Conservation (phyloP, 2,329 filamentous ascomycete species). For the Berkeleyomyces rouxiae region DNA sequence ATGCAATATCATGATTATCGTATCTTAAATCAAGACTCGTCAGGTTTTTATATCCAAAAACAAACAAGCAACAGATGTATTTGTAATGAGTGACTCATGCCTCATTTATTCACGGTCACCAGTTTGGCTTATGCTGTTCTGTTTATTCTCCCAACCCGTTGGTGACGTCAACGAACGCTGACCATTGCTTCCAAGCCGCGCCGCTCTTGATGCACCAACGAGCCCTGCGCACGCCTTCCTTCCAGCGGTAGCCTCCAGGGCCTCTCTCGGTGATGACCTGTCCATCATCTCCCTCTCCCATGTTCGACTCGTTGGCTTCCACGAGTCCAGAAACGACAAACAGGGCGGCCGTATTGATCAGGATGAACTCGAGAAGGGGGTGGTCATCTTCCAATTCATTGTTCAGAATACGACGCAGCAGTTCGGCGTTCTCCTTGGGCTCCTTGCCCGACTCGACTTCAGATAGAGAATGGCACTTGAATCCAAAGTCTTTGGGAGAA, state of each 20-base stretch:
- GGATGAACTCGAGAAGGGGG: conserved; percentile 80
- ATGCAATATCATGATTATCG: background rate
- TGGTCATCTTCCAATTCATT: conserved; percentile 59
- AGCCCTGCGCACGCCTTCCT: conserved; percentile 77
- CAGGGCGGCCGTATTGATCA: conserved; percentile 83
- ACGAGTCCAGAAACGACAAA: conserved; percentile 76
- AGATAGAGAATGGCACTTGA: conserved; percentile 54
- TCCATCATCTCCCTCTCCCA: conserved; percentile 68
- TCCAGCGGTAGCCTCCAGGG: conserved; percentile 79
- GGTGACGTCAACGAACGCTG: conserved; percentile 67
- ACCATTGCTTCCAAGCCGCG: conserved; percentile 68
- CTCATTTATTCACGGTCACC: background rate
- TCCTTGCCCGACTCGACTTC: conserved; percentile 73
- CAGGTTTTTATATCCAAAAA: too few relatives aligned
- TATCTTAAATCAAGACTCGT: too few relatives aligned
- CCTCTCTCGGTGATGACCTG: conserved; percentile 67
- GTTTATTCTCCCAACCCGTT: conserved; percentile 30
- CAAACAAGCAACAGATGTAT: too few relatives aligned
- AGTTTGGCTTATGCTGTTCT: background rate
- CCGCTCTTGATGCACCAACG: conserved; percentile 79
- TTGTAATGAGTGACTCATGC: too few relatives aligned
- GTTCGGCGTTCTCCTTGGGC: conserved; percentile 73
- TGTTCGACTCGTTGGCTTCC: conserved; percentile 62
- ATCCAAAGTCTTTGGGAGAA: conserved; percentile 71
- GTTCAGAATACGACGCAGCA: conserved; percentile 59